Base-by-base conservation (phyloP, 2,329 filamentous ascomycete genomes). In the Lachnellula arida region DNA sequence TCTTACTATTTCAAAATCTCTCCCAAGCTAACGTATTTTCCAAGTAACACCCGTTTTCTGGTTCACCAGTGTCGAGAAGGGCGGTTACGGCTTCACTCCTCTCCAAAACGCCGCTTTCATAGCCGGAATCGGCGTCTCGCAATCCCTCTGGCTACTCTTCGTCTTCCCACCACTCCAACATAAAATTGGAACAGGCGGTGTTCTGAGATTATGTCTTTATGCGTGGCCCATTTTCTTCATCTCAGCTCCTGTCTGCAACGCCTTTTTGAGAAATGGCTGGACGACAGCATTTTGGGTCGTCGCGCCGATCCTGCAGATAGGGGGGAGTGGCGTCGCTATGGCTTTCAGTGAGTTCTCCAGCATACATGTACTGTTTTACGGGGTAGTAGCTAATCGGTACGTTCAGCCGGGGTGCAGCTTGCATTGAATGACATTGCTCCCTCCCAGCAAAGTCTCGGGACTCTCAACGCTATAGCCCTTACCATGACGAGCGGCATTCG, bases 371-470 rank as follows among this genome's bases (percentile, higher is more conserved):
- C 15, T 11, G 34, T 11, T 15, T 32, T 44, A 42, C 12, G n/a
- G n/a, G n/a, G n/a, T 23, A 11, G 19, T 23, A 43, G 52, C 53
- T 59, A 53, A 59, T 42, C 9, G 49, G 90, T 89, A 76, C 79
- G 28, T 2, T 88, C 87, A 66, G 91, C 87, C 0, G 84, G 78
- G 1, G 78, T 86, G 0, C 88, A 92, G 74, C 81, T 93, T 8
- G 83, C 84, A 0, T 67, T 93, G 34, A 93, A 93, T 69, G 87
- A 92, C 56, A 81, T 88, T 2, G 79, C 85, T 0, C 89, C 89
- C 0, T 82, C 78, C 9, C 78, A 82, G 1, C 75, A 76, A 43
- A 80, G 83, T 0, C 74, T 93, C 9, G 88, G 86, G 0, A 90
- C 83, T 0, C 73, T 94, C 28, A 93, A 93, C 63, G 85, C 86